phyloP scores from a whole-genome alignment of 345 rosid species.

The Eucalyptus albens region DNA sequence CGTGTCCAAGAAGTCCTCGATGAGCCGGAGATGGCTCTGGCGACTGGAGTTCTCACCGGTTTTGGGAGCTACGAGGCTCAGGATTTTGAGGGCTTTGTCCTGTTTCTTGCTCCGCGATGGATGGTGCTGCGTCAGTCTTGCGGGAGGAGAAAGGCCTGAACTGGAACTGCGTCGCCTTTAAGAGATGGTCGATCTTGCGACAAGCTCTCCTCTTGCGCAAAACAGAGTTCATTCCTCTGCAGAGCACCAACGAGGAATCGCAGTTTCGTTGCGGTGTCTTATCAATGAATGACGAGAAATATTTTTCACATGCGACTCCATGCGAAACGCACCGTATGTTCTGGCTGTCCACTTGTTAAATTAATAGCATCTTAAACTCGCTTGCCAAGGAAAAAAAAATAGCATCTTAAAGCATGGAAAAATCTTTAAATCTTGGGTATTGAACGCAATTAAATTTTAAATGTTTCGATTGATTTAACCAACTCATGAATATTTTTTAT shows the following conservation, averaged over 20 bases:
- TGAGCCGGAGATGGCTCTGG: slow-evolving; percentile 38
- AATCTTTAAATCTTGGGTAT: neutral
- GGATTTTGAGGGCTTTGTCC: slow-evolving; percentile 35
- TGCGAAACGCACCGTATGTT: neutral
- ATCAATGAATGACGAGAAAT: neutral
- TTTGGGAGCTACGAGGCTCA: slow-evolving; percentile 32
- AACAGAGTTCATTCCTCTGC: neutral
- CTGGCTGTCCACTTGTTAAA: neutral
- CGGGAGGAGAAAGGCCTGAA: slow-evolving; percentile 14
- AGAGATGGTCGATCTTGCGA: neutral
- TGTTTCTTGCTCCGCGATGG: slow-evolving; percentile 6
- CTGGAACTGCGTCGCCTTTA: neutral
- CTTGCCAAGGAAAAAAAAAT: neutral
- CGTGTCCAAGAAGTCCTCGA: slow-evolving; percentile 28
- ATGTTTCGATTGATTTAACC: neutral
- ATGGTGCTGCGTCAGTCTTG: neutral
- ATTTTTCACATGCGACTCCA: neutral
- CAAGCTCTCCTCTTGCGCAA: neutral
- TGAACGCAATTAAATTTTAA: neutral
- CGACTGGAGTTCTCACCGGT: neutral
- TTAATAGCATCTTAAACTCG: neutral
- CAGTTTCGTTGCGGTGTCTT: neutral
- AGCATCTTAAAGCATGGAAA: neutral
- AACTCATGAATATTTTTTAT: neutral
- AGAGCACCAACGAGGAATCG: neutral